Evolutionary conservation across 768 basidiomycete species (phyloP).

Genomic region (Kwoniella botswanensis): DNA sequence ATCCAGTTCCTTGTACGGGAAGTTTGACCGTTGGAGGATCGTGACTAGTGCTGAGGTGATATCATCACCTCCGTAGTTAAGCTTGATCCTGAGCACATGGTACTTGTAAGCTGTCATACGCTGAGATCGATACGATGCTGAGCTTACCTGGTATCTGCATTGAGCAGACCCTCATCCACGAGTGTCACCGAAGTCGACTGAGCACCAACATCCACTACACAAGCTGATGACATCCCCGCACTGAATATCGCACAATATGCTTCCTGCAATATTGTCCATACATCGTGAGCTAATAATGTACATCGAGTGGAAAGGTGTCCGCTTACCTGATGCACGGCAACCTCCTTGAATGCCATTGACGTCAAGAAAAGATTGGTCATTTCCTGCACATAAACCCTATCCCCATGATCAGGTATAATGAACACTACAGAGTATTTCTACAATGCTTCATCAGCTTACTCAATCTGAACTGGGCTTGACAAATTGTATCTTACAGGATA

Average conservation of each 20-base stretch:
- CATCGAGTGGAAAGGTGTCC: background rate
- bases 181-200: slow-evolving; percentile 82
- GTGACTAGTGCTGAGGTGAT: slow-evolving; percentile 87
- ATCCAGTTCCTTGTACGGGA: slow-evolving; percentile 86
- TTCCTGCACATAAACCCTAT: slow-evolving; percentile 79
- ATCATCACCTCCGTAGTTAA: slow-evolving; percentile 92
- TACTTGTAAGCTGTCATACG: background rate
- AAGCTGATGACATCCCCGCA: slow-evolving; percentile 91
- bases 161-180: slow-evolving; percentile 89
- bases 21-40: slow-evolving; percentile 75
- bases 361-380: slow-evolving; percentile 73
- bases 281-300: background rate
- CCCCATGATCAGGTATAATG: slow-evolving; percentile 90
- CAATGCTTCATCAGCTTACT: background rate
- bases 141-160: slow-evolving; percentile 80
- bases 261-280: slow-evolving; percentile 65
- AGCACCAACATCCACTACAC: slow-evolving; percentile 94
- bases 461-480: background rate
- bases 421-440: slow-evolving; percentile 86
- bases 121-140: slow-evolving; percentile 3
- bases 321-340: slow-evolving; percentile 85
- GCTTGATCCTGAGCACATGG: slow-evolving; percentile 60
- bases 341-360: slow-evolving; percentile 87
- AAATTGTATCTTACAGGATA: slow-evolving; percentile 35
- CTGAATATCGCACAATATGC: slow-evolving; percentile 92